Base-by-base conservation (phyloP, 352 stramenopile genomes). In the Phytophthora palmivora region DNA sequence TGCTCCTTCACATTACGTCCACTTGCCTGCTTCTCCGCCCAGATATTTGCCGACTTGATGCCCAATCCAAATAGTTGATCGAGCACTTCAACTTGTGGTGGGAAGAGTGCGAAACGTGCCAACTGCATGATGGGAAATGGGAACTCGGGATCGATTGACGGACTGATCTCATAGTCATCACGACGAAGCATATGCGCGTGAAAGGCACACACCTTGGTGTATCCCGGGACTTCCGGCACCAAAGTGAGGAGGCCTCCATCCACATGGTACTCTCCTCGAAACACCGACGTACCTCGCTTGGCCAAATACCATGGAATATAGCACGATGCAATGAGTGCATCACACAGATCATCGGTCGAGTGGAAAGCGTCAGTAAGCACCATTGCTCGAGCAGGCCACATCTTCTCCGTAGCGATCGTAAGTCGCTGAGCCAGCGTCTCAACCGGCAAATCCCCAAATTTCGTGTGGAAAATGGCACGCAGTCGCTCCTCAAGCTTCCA, bases 251-350 rank as follows among this genome's bases (percentile, higher is more conserved):
- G 66, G 0, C 84, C 74, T 59, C 84, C 87, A 49, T 95, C 87
- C 7, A 93, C 71, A 58, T 92, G 79, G 42, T 82, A 79, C 39
- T 89, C 73, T 37, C 77, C 77, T 55, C 82, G 76, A 68, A 92
- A 89, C 39, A 74, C 63, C 28, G 75, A 66, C 36, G 63, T 76
- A 7, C 77, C 78, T 43, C 78, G 63, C 28, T 59, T 59, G 4
- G 76, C 73, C 18, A 95, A 58, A 66, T 92, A 95, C 68, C 88
- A 93, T 34, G 87, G 84, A 48, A 95, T 78, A 64, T 83, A 91
- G 44, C 82, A 91, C 19, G 84, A 92, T 18, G 83, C 82, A 51
- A 95, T 82, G 46, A 93, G 53, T 8, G 70, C 76, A 56, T 91
- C 78, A 41, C 74, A 78, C 22, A 93, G 61, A 26, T 92, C 81